These are phyloP conservation scores for Fusarium chuoi DNA, from an alignment of 2,329 filamentous ascomycete genomes.

Conservation along the genomic window DNA sequence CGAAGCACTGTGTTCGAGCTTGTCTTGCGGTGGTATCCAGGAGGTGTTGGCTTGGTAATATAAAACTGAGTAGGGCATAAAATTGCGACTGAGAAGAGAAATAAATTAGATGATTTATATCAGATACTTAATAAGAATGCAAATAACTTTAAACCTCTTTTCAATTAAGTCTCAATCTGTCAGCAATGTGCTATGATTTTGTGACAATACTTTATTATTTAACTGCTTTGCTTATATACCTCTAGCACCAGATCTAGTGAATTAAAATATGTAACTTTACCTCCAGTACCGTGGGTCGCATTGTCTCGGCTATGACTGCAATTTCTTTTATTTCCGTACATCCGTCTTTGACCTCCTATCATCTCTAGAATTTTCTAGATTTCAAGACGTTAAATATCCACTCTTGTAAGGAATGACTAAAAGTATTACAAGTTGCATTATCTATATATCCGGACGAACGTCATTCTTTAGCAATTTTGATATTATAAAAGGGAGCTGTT, in stretches of 20 bases:
- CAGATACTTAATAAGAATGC: not conserved
- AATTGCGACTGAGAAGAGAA: not conserved
- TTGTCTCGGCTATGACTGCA: not conserved
- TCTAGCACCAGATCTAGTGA: too few relatives aligned
- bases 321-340: not conserved
- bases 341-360: not conserved
- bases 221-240: too few relatives aligned
- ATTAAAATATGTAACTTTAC: not conserved
- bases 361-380: not conserved
- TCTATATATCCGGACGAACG: not conserved
- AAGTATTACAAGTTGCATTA: not conserved
- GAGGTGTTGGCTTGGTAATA: slow-evolving; percentile 24
- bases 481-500: not conserved
- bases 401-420: not conserved
- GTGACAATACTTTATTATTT: too few relatives aligned
- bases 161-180: not conserved
- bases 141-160: not conserved
- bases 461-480: not conserved
- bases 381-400: not conserved
- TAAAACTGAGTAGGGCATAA: too few relatives aligned
- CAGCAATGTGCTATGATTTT: not conserved
- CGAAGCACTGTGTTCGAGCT: slow-evolving; percentile 13
- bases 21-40: slow-evolving; percentile 16
- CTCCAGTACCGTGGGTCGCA: not conserved
- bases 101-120: not conserved